Percentiles rank a stretch among this genome's conserved stretches.
Conservation (phyloP, 129 eudicot species). For the Solidago caesia region DNA sequence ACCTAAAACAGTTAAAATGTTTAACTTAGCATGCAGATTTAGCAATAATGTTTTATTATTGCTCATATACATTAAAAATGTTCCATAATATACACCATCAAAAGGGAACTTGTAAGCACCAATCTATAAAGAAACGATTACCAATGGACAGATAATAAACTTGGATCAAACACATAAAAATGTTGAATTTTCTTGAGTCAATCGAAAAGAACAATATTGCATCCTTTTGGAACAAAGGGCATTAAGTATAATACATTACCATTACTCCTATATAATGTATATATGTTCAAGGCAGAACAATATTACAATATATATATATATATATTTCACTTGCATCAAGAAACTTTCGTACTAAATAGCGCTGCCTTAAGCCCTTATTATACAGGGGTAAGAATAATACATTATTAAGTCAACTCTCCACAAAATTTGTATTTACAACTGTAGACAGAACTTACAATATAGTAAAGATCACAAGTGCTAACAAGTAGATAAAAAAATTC, state of each 20-base stretch:
- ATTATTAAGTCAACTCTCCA: not conserved
- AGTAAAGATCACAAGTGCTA: not conserved
- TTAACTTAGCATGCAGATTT: not conserved
- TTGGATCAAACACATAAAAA: not conserved
- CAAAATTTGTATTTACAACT: not conserved
- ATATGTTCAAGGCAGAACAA: not conserved
- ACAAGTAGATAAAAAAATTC: not conserved
- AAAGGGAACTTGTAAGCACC: not conserved
- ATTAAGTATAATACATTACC: not conserved
- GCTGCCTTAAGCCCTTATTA: not conserved
- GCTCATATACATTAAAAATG: not conserved
- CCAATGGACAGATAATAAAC: not conserved
- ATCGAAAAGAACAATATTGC: constrained; percentile 12
- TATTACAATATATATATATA: not conserved
- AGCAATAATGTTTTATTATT: not conserved
- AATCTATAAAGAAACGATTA: not conserved
- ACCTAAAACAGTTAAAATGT: not conserved
- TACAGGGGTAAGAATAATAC: not conserved
- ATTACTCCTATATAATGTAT: too few relatives aligned
- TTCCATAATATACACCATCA: not conserved
- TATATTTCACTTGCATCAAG: not conserved
- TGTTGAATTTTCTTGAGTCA: constrained; percentile 13
- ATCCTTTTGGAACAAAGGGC: not conserved
- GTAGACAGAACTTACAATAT: not conserved
- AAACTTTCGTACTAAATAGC: not conserved